Conservation (phyloP, 352 stramenopile species). For the Globisporangium mamillatum region DNA sequence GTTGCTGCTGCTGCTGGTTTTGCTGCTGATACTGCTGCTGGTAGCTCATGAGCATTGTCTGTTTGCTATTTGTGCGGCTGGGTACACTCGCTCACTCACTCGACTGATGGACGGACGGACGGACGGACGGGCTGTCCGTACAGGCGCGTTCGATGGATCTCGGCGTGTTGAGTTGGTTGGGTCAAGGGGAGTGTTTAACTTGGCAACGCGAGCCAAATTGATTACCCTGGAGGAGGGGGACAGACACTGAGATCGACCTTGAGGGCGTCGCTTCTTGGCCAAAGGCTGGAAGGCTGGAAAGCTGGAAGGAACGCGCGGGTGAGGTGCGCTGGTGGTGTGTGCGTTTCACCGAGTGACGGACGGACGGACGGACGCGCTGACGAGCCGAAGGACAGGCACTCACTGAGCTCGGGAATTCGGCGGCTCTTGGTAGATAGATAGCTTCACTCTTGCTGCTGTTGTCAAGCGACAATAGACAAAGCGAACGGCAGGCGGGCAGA, state of each 20-base stretch:
- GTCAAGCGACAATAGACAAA: neutral
- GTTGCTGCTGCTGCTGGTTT: neutral
- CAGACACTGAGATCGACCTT: neutral
- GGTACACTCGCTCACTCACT: neutral
- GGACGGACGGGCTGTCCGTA: neutral
- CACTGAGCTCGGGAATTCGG: no score
- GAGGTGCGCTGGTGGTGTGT: neutral
- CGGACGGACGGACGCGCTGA: neutral
- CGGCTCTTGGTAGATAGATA: no score
- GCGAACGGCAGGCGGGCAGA: neutral
- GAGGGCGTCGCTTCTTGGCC: no score
- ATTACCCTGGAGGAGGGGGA: neutral
- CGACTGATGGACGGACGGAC: neutral
- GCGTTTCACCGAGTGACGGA: neutral
- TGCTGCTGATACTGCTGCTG: constrained; percentile 3
- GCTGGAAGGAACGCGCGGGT: neutral
- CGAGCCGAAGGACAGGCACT: neutral
- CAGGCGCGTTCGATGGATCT: neutral
- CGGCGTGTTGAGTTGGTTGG: neutral
- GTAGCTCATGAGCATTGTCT: constrained; percentile 17
- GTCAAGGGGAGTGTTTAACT: neutral
- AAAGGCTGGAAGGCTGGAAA: neutral
- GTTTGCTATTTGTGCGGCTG: neutral
- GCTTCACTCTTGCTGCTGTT: neutral
- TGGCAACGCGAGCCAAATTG: neutral